Base-by-base conservation (phyloP, 441 rosid species). In the Pelargonium australe region DNA sequence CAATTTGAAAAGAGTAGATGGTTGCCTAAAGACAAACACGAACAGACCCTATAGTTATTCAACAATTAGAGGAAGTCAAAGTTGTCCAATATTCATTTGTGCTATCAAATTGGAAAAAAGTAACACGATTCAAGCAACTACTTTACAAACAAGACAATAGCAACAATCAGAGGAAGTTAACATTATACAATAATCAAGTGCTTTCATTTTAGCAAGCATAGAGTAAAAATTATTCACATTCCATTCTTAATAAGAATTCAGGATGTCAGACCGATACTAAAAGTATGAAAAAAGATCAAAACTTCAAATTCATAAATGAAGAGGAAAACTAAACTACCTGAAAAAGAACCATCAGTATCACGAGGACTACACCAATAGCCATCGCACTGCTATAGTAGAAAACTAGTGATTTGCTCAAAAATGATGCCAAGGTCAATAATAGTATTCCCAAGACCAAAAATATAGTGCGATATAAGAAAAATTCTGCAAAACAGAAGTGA, bases 381-480 rank as follows among this genome's bases (percentile, higher is more conserved):
- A 93, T 93, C 40, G 97, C 95, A 77, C 98, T 85, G 80, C 91
- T 70, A 74, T 93, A 93, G 84, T 91, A 93, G 80, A 93, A 91
- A 7, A 77, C 82, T 72, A 91, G 74, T 16, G 98, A 93, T 73
- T 86, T 76, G 89, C 98, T 91, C 75, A 89, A 72, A 10, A 79
- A 28, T 51, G 95, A 76, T 69, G 97, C 93, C 68, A 81, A 78
- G 49, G 80, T 87, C 82, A 86, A 67, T 65, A 93, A 70, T 14
- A 88, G 12, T 20, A 86, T 71, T 73, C 97, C 98, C 57, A 77
- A 11, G 45, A 86, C 44, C 14, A 91, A 81, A 75, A 93, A 87
- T 31, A 88, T 49, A 17, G 85, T 57, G 14, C 97, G 97, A 62
- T 89, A 84, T 28, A 75, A 47, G 71, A 77, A 85, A 70, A 85